Percentiles rank a stretch among this genome's conserved stretches.
These are phyloP conservation scores for Vicia villosa DNA, from an alignment of 306 rosid species.

Conservation along the genomic window DNA sequence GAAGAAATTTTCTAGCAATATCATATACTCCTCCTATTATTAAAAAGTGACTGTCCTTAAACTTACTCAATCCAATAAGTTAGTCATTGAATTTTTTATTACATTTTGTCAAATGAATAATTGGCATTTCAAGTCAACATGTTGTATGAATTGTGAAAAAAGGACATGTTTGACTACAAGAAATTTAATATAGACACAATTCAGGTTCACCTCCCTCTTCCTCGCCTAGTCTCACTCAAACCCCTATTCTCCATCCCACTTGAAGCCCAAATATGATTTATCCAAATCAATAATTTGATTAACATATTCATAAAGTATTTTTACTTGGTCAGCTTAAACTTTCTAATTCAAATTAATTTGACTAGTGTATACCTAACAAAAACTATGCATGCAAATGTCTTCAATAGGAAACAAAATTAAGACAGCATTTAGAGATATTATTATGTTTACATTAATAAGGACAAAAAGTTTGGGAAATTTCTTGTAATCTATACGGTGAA, in stretches of 20 bases:
- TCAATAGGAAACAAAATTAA: slow-evolving; percentile 14
- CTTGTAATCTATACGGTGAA: not conserved
- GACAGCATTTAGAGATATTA: not conserved
- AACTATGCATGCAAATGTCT: slow-evolving; percentile 5
- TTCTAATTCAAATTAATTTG: slow-evolving; percentile 30
- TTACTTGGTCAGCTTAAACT: slow-evolving; percentile 1
- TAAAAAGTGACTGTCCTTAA: no score
- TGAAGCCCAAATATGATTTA: not conserved
- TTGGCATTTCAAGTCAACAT: no score
- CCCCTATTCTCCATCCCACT: not conserved
- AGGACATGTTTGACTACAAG: no score
- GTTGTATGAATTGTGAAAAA: no score
- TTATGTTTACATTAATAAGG: not conserved
- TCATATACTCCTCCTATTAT: no score
- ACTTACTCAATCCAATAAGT: no score
- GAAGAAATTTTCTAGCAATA: no score
- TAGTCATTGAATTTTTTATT: no score
- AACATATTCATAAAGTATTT: not conserved
- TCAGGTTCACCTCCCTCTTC: no score
- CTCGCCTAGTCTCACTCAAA: no score
- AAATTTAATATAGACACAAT: no score
- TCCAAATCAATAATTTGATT: not conserved
- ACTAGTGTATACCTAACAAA: slow-evolving; percentile 26
- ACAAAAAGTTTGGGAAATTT: slow-evolving; percentile 22
- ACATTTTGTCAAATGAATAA: no score